These are phyloP conservation scores for Rhododendron williamsianum DNA, from an alignment of 148 eudicot species.

Conservation along the genomic window DNA sequence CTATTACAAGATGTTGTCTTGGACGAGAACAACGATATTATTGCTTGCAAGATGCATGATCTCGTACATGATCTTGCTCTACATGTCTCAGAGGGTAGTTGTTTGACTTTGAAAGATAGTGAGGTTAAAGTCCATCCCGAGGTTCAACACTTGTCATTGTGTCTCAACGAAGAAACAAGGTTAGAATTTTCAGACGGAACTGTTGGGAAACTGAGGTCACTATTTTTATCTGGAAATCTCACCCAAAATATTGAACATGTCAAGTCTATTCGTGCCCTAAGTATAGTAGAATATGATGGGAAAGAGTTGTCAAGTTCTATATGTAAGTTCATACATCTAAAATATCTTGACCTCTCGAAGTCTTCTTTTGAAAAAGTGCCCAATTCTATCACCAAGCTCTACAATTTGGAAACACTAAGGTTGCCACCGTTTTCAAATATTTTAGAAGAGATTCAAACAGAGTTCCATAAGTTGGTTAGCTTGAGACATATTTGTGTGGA, in stretches of 20 bases:
- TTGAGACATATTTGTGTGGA: constrained; percentile 6
- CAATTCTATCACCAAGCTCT: too few relatives aligned
- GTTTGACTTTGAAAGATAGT: neutral
- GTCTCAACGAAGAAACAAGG: neutral
- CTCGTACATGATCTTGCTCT: neutral
- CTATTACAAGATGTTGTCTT: neutral
- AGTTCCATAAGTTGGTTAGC: neutral
- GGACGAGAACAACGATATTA: neutral
- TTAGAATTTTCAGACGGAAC: neutral
- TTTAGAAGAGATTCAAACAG: neutral
- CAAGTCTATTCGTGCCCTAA: neutral
- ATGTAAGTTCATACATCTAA: too few relatives aligned
- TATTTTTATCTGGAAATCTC: neutral
- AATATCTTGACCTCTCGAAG: too few relatives aligned
- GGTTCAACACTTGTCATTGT: neutral
- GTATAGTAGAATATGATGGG: neutral
- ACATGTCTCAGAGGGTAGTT: neutral
- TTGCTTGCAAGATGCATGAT: neutral
- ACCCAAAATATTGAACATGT: neutral
- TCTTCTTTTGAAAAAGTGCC: too few relatives aligned
- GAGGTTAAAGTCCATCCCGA: neutral
- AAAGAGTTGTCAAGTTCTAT: too few relatives aligned
- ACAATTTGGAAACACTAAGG: too few relatives aligned
- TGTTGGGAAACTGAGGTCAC: neutral
- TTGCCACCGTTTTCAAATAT: too few relatives aligned